Percentiles rank a stretch among this genome's conserved stretches.
Conservation (phyloP, 805 yeast genomes). For the Dipodascopsis uninucleata region DNA sequence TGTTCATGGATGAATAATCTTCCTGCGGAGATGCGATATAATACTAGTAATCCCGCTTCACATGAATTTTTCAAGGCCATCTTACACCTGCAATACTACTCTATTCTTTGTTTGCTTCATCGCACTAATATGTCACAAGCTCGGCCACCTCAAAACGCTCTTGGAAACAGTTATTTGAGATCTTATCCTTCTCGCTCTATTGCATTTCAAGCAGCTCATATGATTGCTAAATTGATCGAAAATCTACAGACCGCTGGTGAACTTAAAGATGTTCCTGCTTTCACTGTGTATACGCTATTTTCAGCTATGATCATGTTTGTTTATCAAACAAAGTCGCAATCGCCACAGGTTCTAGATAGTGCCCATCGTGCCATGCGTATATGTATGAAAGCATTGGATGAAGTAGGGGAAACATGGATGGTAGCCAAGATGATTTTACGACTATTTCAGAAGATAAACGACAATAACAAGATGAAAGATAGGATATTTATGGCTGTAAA, state of each 20-base stretch:
- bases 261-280: constrained; percentile 53
- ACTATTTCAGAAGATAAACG: constrained; percentile 44
- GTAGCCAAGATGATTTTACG: constrained; percentile 50
- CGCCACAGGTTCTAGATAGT: constrained; percentile 37
- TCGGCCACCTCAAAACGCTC: constrained; percentile 21
- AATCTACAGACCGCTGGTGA: constrained; percentile 50
- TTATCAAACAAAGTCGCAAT: constrained; percentile 54
- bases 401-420: constrained; percentile 51
- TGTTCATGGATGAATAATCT: constrained; percentile 70
- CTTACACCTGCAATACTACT: constrained; percentile 66
- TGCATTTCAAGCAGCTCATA: constrained; percentile 76
- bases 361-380: constrained; percentile 39
- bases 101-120: constrained; percentile 66
- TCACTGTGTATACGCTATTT: constrained; percentile 55
- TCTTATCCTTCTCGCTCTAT: constrained; percentile 74
- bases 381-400: constrained; percentile 39
- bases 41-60: constrained; percentile 50
- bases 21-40: constrained; percentile 60
- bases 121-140: constrained; percentile 55
- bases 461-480: constrained; percentile 29
- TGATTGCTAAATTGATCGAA: constrained; percentile 62
- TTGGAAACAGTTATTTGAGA: constrained; percentile 13
- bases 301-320: constrained; percentile 67
- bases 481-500: constrained; percentile 20
- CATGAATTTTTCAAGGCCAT: constrained; percentile 58